These are phyloP conservation scores for Lipomyces yamanashiensis DNA, from an alignment of 805 yeast genomes.

Conservation along the genomic window DNA sequence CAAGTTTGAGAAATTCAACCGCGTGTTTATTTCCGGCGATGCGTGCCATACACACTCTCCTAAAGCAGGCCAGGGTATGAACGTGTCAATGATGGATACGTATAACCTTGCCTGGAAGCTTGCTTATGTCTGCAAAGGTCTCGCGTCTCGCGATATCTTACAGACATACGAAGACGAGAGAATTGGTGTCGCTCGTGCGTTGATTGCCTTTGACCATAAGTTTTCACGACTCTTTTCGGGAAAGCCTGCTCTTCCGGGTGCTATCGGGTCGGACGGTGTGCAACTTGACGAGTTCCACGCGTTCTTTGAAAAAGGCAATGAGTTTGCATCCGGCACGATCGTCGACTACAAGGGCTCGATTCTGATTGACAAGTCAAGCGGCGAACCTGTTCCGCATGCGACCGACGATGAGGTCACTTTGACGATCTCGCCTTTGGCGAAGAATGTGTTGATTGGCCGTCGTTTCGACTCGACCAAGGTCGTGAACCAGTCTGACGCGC, in stretches of 20 bases:
- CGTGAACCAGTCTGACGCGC: slow-evolving; percentile 42
- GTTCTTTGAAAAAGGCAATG: slow-evolving; percentile 43
- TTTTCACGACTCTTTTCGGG: slow-evolving; percentile 44
- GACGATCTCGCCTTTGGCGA: slow-evolving; percentile 33
- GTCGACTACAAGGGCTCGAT: slow-evolving; percentile 40
- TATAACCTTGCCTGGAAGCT: slow-evolving; percentile 46
- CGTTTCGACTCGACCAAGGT: slow-evolving; percentile 41
- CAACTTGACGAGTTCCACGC: slow-evolving; percentile 42
- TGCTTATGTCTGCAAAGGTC: slow-evolving; percentile 45
- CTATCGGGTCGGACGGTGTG: slow-evolving; percentile 41
- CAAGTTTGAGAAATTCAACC: slow-evolving; percentile 37
- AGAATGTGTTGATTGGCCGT: slow-evolving; percentile 42
- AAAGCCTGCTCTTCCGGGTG: slow-evolving; percentile 40
- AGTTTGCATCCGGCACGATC: slow-evolving; percentile 45
- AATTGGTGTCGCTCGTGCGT: slow-evolving; percentile 42
- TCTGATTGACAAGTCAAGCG: slow-evolving; percentile 13
- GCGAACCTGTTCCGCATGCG: neutral
- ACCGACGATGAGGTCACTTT: slow-evolving; percentile 3
- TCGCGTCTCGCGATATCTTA: slow-evolving; percentile 38
- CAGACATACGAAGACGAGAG: slow-evolving; percentile 45
- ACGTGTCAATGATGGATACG: slow-evolving; percentile 44
- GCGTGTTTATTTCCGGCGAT: slow-evolving; percentile 46
- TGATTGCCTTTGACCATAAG: slow-evolving; percentile 45
- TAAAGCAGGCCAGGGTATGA: slow-evolving; percentile 48
- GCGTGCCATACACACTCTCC: slow-evolving; percentile 41